Conservation (phyloP, 441 rosid genomes). For the Hypseocharis bilobata region DNA sequence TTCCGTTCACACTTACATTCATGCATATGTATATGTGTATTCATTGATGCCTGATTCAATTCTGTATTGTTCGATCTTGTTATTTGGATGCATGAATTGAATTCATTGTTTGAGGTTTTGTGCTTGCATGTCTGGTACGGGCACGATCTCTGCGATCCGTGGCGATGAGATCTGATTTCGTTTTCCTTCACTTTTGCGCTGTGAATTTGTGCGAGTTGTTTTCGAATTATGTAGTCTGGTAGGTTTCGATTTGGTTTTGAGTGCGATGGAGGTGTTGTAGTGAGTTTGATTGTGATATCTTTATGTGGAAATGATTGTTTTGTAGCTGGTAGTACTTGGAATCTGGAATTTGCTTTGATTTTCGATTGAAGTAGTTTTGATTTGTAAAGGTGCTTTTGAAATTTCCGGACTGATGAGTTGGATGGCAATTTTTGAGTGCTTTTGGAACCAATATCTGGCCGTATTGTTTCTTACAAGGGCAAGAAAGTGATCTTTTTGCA, state of each 20-base stretch:
- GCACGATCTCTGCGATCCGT: conserved; percentile 19
- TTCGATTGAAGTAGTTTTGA: too few species aligned
- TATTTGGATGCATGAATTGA: neutral
- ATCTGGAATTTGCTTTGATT: neutral
- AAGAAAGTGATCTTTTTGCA: too few species aligned
- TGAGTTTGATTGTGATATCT: neutral
- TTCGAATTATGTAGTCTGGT: neutral
- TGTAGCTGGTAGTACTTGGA: neutral
- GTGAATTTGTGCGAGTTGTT: neutral
- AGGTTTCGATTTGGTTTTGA: conserved; percentile 2
- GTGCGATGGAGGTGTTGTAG: too few species aligned
- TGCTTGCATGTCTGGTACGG: conserved; percentile 2
- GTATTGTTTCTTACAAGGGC: too few species aligned
- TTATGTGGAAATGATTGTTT: neutral
- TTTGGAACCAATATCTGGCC: too few species aligned
- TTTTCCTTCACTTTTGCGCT: neutral
- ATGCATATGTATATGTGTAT: neutral
- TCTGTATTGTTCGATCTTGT: neutral
- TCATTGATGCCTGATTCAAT: neutral
- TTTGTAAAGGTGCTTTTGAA: too few species aligned
- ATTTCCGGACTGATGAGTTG: too few species aligned
- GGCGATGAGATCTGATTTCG: conserved; percentile 20
- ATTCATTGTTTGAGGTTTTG: neutral
- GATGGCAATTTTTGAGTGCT: too few species aligned
- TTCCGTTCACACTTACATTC: neutral